These are phyloP conservation scores for Solanum bukasovii DNA, from an alignment of 257 asterid genomes.

Conservation along the genomic window DNA sequence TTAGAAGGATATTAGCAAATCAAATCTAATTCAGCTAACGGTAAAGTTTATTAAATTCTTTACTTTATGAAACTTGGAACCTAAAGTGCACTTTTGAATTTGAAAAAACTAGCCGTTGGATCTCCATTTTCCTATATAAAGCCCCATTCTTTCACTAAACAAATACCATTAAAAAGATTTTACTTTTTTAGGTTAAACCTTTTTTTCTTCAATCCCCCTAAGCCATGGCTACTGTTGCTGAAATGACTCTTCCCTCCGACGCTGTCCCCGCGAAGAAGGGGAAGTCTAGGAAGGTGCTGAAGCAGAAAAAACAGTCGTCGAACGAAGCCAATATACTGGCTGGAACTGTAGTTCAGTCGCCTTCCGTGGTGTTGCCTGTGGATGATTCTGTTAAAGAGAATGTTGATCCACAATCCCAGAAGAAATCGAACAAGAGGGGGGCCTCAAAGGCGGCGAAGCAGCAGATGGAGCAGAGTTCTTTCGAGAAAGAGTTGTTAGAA, in stretches of 20 bases:
- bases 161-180: background rate
- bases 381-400: slow-evolving; percentile 48
- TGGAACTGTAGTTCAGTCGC: slow-evolving; percentile 25
- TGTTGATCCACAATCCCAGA: slow-evolving; percentile 24
- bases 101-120: slow-evolving; percentile 16
- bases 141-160: background rate
- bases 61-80: background rate
- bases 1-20: background rate
- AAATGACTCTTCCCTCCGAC: background rate
- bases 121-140: background rate
- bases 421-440: slow-evolving; percentile 45
- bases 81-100: slow-evolving; percentile 5
- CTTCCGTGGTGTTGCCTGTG: slow-evolving; percentile 15
- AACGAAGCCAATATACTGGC: slow-evolving; percentile 57
- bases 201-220: background rate
- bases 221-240: background rate
- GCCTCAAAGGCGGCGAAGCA: slow-evolving; percentile 42
- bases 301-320: slow-evolving; percentile 30
- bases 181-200: background rate
- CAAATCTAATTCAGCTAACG: background rate
- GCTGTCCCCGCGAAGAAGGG: slow-evolving; percentile 39
- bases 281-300: slow-evolving; percentile 40
- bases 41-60: background rate
- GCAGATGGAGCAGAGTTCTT: slow-evolving; percentile 18
- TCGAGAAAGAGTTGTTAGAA: slow-evolving; percentile 64